Evolutionary conservation across 352 stramenopile species (phyloP), one percentile per base, ranked within the genome.

Genomic region (Pythium pyrilobum): DNA sequence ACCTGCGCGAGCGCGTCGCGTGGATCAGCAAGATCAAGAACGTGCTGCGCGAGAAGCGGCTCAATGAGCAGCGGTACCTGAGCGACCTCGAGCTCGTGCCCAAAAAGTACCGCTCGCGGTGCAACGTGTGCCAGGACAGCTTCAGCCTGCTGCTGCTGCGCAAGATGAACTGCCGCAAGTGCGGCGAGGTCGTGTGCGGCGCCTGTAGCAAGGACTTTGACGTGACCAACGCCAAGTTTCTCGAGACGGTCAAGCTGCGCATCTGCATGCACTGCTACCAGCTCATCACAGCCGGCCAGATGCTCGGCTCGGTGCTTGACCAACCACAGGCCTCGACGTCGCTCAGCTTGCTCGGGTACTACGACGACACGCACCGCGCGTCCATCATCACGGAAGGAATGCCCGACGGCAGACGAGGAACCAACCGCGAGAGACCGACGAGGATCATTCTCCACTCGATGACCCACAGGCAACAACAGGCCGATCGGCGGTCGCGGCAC

Each of bases 211-310:
- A 89, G 45, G 81, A 88, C 27, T 95, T 89, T 66, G 81, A 90
- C 33, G 61, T 77, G 15, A 69, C 51, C 29, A 79, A 66, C 72
- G 72, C 63, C 69, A 85, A 66, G 71, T 85, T 71, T 47, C 62
- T 49, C 52, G 71, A 82, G 47, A 72, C 79, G 10, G 71, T 85
- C 47, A 91, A 91, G 57, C 62, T 95, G 12, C 81, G 84, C 24
- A 88, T 95, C 28, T 95, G 84, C 52, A 83, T 92, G 72, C 81
- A 84, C 53, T 95, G 84, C 62, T 95, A 87, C 59, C 74, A 91
- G 42, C 29, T 71, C 37, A 84, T 95, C 53, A 88, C 83, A 24
- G 77, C 79, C n/a, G 79, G 71, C 5, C 80, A 87, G 57, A 58
- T 58, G 51, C 57, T 69, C 11, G 69, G 71, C 20, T 68, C 74